These are phyloP conservation scores for Bretziella fagacearum DNA, from an alignment of 2,329 filamentous ascomycete genomes.

Conservation along the genomic window DNA sequence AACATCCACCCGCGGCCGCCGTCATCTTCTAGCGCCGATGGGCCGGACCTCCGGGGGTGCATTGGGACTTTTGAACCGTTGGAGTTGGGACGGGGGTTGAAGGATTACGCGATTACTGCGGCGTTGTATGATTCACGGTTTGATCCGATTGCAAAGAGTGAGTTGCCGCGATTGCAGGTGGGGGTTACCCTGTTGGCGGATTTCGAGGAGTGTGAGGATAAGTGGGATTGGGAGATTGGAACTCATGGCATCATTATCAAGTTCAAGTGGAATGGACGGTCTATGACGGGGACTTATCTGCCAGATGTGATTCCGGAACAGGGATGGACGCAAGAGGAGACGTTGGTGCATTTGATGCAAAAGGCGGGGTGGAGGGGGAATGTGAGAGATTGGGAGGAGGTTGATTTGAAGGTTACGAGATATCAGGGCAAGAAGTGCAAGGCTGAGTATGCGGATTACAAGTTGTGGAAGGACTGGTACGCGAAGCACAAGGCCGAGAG, in stretches of 20 bases:
- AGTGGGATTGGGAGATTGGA: conserved; percentile 75
- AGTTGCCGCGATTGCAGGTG: conserved; percentile 43
- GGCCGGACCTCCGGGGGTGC: conserved; percentile 68
- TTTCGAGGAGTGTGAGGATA: conserved; percentile 58
- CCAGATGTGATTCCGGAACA: conserved; percentile 86
- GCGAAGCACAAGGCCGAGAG: conserved; percentile 18
- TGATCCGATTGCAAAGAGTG: conserved; percentile 33
- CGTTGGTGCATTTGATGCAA: conserved; percentile 72
- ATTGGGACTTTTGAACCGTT: conserved; percentile 85
- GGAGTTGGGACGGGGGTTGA: conserved; percentile 54
- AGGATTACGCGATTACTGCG: conserved; percentile 69
- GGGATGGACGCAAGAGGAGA: conserved; percentile 88
- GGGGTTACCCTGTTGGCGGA: conserved; percentile 70
- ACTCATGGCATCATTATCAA: conserved; percentile 74
- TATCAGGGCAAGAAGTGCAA: conserved; percentile 75
- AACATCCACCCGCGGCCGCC: conserved; percentile 7
- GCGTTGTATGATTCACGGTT: conserved; percentile 48
- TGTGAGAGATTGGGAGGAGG: conserved; percentile 60
- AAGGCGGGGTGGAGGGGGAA: conserved; percentile 88
- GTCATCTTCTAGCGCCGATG: conserved; percentile 22
- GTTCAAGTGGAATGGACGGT: conserved; percentile 55
- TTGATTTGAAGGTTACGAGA: conserved; percentile 61
- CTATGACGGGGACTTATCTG: conserved; percentile 76
- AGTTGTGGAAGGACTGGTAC: conserved; percentile 63
- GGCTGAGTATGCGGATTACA: conserved; percentile 56